Conservation (phyloP, 2,329 filamentous ascomycete species). For the Fusarium algeriense region DNA sequence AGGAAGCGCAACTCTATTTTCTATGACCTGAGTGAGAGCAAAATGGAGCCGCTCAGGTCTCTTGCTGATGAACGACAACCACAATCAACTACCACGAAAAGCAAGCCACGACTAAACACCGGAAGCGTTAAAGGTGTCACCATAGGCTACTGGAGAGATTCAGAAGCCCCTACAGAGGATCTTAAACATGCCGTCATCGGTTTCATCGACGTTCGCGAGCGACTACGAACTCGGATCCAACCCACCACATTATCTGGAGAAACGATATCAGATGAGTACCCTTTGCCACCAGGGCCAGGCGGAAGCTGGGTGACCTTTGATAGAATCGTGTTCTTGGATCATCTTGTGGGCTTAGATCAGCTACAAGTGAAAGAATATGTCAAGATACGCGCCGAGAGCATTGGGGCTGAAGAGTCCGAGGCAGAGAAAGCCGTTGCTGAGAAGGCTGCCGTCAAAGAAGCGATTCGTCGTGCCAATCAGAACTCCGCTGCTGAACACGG, state of each 20-base stretch:
- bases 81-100: constrained; percentile 36
- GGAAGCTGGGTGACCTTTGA: constrained; percentile 75
- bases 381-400: constrained; percentile 61
- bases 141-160: constrained; percentile 72
- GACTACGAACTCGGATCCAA: constrained; percentile 70
- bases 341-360: constrained; percentile 67
- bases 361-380: constrained; percentile 73
- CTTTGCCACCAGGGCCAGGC: constrained; percentile 68
- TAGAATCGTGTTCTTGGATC: constrained; percentile 68
- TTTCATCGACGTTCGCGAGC: constrained; percentile 72
- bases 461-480: constrained; percentile 57
- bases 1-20: constrained; percentile 67
- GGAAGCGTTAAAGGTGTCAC: constrained; percentile 60
- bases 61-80: constrained; percentile 50
- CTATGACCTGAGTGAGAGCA: constrained; percentile 62
- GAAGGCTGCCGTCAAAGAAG: constrained; percentile 60
- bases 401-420: constrained; percentile 55
- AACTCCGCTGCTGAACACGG: constrained; percentile 60
- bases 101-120: constrained; percentile 48
- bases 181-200: constrained; percentile 71
- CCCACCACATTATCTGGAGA: constrained; percentile 62
- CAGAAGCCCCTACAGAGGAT: constrained; percentile 59
- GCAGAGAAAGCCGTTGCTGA: constrained; percentile 57
- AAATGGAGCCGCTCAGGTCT: constrained; percentile 55
- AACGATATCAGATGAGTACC: constrained; percentile 59